Percentiles rank a stretch among this genome's conserved stretches.
Evolutionary conservation across 1,284 basidiomycete genomes (phyloP).

Genomic region (Trichosporon ovoides): DNA sequence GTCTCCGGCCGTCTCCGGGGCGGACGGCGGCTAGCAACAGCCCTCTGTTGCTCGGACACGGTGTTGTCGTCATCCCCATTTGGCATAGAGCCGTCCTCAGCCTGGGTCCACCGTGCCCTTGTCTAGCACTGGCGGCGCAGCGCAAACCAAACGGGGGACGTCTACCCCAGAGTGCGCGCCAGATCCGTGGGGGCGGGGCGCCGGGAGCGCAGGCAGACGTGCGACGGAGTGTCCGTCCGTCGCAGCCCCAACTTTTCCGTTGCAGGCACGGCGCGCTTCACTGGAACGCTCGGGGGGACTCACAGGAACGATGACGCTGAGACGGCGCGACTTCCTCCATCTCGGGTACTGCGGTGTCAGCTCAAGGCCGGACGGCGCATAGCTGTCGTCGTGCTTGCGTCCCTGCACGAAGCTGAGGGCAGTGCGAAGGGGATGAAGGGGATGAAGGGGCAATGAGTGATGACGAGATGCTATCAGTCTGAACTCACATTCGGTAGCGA

Average conservation of each 20-base stretch:
- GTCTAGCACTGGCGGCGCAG: too few species aligned
- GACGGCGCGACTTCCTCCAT: constrained; percentile 45
- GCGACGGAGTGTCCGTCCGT: neutral
- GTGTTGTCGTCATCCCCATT: too few species aligned
- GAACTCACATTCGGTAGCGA: constrained; percentile 45
- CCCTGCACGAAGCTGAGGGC: too few species aligned
- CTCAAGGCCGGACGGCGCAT: neutral
- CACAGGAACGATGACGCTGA: constrained; percentile 44
- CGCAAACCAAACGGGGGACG: too few species aligned
- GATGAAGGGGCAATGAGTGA: neutral
- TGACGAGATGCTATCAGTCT: neutral
- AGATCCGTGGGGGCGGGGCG: neutral
- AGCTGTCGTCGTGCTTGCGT: too few species aligned
- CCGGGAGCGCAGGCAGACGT: neutral
- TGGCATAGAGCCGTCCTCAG: too few species aligned
- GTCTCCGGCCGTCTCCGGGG: neutral
- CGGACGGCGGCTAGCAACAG: too few species aligned
- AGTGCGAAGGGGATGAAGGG: neutral
- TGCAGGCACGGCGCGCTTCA: neutral
- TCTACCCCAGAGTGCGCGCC: too few species aligned
- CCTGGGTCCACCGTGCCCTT: too few species aligned
- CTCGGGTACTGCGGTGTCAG: constrained; percentile 38
- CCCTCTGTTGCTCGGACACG: too few species aligned
- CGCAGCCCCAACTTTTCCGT: neutral
- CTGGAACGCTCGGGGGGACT: constrained; percentile 8